Evolutionary conservation across 192 early-diverging fungal genomes (phyloP).

Genomic region (Linnemannia schmuckeri): DNA sequence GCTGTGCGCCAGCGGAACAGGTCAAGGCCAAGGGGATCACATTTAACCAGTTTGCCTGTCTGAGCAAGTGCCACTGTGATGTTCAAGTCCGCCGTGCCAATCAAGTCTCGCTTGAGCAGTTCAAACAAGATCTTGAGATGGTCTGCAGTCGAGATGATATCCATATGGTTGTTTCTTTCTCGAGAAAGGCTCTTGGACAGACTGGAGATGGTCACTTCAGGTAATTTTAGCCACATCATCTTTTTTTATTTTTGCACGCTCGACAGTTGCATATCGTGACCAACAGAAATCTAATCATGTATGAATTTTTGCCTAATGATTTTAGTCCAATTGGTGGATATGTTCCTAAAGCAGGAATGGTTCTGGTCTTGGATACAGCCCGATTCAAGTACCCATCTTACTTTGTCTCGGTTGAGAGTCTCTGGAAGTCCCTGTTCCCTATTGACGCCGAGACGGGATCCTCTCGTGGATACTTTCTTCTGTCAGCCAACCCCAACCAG

Average conservation of each 20-base stretch:
- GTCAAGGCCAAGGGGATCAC: constrained; percentile 90
- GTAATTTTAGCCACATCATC: constrained; percentile 10
- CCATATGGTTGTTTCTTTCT: constrained; percentile 93
- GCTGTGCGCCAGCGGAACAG: constrained; percentile 76
- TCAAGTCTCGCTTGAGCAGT: constrained; percentile 78
- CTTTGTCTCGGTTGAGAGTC: constrained; percentile 76
- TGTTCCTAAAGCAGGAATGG: constrained; percentile 76
- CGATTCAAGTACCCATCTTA: constrained; percentile 94
- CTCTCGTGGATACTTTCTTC: constrained; percentile 90
- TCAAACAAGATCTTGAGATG: constrained; percentile 78
- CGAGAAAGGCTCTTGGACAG: constrained; percentile 79
- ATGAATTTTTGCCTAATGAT: constrained; percentile 27
- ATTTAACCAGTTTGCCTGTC: constrained; percentile 90
- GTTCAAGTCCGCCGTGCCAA: constrained; percentile 81
- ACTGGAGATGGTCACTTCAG: constrained; percentile 95
- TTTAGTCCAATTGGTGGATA: constrained; percentile 84
- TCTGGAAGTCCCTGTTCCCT: constrained; percentile 87
- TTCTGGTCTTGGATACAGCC: constrained; percentile 90
- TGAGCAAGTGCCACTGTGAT: constrained; percentile 90
- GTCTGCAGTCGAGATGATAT: constrained; percentile 77
- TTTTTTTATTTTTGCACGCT: not conserved
- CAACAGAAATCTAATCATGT: not conserved
- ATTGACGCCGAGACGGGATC: constrained; percentile 84
- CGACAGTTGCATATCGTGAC: not conserved
- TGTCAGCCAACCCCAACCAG: constrained; percentile 63